Conservation (phyloP, 2,329 filamentous ascomycete genomes). For the Aureobasidium zeae region DNA sequence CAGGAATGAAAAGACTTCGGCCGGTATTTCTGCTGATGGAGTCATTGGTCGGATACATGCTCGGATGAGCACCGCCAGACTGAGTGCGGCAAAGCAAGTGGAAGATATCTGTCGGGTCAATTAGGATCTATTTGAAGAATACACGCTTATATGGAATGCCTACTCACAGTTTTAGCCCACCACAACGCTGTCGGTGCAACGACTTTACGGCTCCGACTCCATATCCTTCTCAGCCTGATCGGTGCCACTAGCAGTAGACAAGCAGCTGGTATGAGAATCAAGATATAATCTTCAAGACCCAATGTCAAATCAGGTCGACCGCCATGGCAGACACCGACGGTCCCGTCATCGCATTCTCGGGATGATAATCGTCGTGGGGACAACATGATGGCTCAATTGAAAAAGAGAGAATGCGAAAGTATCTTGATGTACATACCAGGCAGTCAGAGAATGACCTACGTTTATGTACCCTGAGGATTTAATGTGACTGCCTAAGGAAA, state of each 20-base stretch:
- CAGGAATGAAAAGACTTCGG: slow-evolving; percentile 22
- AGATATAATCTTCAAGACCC: slow-evolving; percentile 25
- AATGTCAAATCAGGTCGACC: slow-evolving; percentile 23
- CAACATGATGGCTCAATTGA: not conserved
- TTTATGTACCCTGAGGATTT: not conserved
- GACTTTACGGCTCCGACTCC: slow-evolving; percentile 20
- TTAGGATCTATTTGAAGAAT: not conserved
- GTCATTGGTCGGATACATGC: slow-evolving; percentile 1
- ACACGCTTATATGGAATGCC: not conserved
- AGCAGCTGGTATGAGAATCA: slow-evolving; percentile 23
- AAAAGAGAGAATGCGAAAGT: not conserved
- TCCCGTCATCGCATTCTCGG: slow-evolving; percentile 1
- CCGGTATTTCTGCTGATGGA: slow-evolving; percentile 20
- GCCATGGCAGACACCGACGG: not conserved
- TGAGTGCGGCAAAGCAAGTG: slow-evolving; percentile 21
- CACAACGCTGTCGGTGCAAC: slow-evolving; percentile 20
- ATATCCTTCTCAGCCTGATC: slow-evolving; percentile 23
- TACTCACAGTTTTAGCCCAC: slow-evolving; percentile 20
- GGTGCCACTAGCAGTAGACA: slow-evolving; percentile 23
- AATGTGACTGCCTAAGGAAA: slow-evolving; percentile 14
- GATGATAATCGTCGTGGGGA: not conserved
- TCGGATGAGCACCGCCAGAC: slow-evolving; percentile 20
- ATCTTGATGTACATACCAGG: not conserved
- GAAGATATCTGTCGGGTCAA: slow-evolving; percentile 15
- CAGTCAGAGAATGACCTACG: not conserved